Base-by-base conservation (phyloP, 768 basidiomycete species). In the Lentinus brumalis region DNA sequence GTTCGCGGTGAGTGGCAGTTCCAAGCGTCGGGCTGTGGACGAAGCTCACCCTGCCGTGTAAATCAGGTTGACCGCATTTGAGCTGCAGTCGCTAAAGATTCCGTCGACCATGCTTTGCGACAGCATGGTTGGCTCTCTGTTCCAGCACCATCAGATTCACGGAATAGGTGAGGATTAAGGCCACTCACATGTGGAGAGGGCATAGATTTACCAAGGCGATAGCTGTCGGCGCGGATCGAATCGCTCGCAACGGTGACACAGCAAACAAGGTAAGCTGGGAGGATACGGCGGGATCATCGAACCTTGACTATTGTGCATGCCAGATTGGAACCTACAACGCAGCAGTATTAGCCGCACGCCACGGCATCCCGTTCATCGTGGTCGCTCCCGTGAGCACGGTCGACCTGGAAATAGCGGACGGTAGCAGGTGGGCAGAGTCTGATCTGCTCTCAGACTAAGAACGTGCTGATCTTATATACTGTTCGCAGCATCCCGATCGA, bases 101-200 rank as follows among this genome's bases (percentile, higher is more conserved):
- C 91, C 94, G 0, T 90, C 91, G 4, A 86, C 89, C 5, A 96
- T 98, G 94, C 88, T 98, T 50, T 96, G 95, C 70, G 96, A 98
- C 70, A 96, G 93, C 39, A 97, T 97, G 91, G 92, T 98, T 16
- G 96, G 96, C 9, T 96, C 94, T 0, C 76, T 98, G 53, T 92
- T 98, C 78, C 93, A 96, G 70, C 86, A 94, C 70, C 82, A 91
- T 70, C 74, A 81, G 21, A 92, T 96, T 54, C 90, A 94, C 68
- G 92, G 87, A 30, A 86, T 95, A 56, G 86, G 90, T 91, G 62
- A 66, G 86, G 57, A 12, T 29, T 53, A 50, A 12, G 14, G 14
- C 21, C 2, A 4, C 18, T 8, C 18, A 26, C 8, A 9, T 10
- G 14, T 8, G 46, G 29, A 26, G 12, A 18, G 9, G 18, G 29